Evolutionary conservation across 202 grass and related monocot species (phyloP), one percentile per base, ranked within the genome.

Genomic region (Brachypodium distachyon): DNA sequence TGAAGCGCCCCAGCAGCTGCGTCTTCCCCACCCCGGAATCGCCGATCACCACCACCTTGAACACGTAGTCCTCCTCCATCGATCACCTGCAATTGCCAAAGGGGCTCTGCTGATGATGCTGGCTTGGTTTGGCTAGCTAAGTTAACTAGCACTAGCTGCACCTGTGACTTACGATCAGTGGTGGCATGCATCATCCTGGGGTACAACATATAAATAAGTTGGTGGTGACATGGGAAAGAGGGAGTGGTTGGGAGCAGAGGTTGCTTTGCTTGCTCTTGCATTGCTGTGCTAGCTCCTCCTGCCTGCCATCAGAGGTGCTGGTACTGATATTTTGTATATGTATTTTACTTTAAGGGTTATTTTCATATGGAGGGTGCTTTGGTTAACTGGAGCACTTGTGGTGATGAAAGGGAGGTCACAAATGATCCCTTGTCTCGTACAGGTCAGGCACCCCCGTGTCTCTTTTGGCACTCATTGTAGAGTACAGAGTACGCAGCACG

Each of bases 1-100:
- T 83, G 83, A 97, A 97, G n/a, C 90, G 80, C 0, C 90, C 85
- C 22, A 93, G 90, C 79, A 93, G 53, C 82, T 93, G 93, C 70
- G 84, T 92, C 87, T 97, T 97, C 10, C 90, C 93, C 67, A 97
- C 93, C 3, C 76, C 93, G 3, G 93, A 97, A 72, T 93, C 93
- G 16, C 90, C 93, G 52, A 90, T 79, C 79, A 96, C 93, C 9
- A 96, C 87, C 47, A 97, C 73, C 79, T 93, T 97, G 84, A 93
- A 90, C 59, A 97, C 87, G 23, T 92, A 92, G 62, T 80, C 85
- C 89, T 91, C 89, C 82, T 81, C 83, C 68, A 66, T 72, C 11
- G 18, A 4, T 9, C 44, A 3, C 23, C 49, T 73, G 28, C 26
- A 7, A 31, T 27, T 31, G 16, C 42, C 8, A 4, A 4, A 4